Evolutionary conservation across 768 basidiomycete species (phyloP), one percentile per base, ranked within the genome.

Genomic region (Mycena galericulata): DNA sequence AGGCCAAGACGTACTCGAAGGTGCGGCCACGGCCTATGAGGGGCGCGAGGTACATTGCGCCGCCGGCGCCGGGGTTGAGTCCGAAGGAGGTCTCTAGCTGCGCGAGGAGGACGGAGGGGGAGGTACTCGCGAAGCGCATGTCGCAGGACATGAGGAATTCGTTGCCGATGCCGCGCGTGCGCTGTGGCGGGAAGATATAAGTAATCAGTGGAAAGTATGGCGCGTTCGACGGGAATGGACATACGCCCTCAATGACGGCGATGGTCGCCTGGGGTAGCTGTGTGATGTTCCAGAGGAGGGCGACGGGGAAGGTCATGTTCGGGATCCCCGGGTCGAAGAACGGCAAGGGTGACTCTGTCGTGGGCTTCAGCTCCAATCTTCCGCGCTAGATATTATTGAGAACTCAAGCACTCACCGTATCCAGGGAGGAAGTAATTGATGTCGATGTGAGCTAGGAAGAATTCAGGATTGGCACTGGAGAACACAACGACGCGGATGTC

Each of bases 81-180:
- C 64, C 64, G 45, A 66, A 40, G 46, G 64, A 66, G 34, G 43
- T 47, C 55, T 65, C 64, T 45, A 58, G 32, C 24, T 58, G 62
- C 3, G 49, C 30, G 34, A 66, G 64, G 38, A 57, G 54, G 22
- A 66, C 64, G 46, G 34, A 36, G 27, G 64, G 64, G 7, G 47
- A 20, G 22, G 36, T 40, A 17, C 15, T 34, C 30, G 63, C 53
- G 54, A 65, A 65, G 38, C 63, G 54, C 63, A 65, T 65, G 63
- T 65, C 63, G 54, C 40, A 47, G 38, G 51, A 41, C 62, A 63
- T 63, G 15, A 63, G 62, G 62, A 63, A 63, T 27, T 63, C 50
- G 50, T 64, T 53, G 41, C 62, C 62, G 62, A 56, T 24, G 17
- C 51, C 62, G 34, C 62, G 64, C 6, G 64, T 29, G 46, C 64